phyloP scores from a whole-genome alignment of 1,284 basidiomycete genomes.

The Irpex sp. region DNA sequence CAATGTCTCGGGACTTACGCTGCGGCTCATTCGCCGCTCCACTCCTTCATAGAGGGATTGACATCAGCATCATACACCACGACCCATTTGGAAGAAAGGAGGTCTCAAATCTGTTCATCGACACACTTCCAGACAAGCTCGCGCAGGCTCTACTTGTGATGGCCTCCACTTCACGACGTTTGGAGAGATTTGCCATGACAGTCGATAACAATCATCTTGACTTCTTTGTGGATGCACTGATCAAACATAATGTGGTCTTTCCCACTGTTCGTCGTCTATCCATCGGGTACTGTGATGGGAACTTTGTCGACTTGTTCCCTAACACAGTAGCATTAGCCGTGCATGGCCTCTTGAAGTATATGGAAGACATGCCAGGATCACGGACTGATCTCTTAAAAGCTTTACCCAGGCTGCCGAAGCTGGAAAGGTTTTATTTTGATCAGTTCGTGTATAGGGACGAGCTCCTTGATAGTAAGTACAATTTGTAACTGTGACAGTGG shows the following conservation, averaged over 20 bases:
- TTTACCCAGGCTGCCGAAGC: background rate
- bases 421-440: background rate
- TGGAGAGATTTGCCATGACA: background rate
- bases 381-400: background rate
- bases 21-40: background rate
- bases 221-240: background rate
- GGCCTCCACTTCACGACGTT: background rate
- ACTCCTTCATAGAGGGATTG: background rate
- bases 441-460: background rate
- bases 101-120: background rate
- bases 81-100: background rate
- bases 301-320: background rate
- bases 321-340: background rate
- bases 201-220: background rate
- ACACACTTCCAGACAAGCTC: background rate
- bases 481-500: background rate
- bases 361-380: background rate
- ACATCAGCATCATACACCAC: background rate
- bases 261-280: background rate
- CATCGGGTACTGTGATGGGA: background rate
- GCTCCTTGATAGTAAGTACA: background rate
- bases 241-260: background rate
- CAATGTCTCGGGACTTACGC: background rate
- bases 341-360: background rate
- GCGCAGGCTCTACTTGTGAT: background rate